Evolutionary conservation across 139 green algal genomes (phyloP).

Genomic region (Asterochloris erici): DNA sequence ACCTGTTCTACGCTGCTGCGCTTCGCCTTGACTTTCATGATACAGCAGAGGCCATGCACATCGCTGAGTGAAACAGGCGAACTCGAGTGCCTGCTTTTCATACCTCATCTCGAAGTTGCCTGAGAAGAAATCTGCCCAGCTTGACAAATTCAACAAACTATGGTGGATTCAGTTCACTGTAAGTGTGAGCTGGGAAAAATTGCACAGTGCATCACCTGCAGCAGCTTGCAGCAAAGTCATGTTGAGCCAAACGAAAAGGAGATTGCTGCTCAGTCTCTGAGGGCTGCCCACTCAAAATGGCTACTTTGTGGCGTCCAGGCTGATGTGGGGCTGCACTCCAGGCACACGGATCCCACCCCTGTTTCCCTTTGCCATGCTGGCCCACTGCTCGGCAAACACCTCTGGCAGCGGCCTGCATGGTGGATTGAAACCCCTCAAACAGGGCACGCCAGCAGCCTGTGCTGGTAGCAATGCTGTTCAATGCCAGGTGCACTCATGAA

Average conservation of each 20-base stretch:
- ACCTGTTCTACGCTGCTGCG: slow-evolving; percentile 23
- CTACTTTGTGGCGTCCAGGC: slow-evolving; percentile 34
- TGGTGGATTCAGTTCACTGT: too few relatives aligned
- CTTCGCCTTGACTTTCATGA: slow-evolving; percentile 30
- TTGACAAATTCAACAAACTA: too few relatives aligned
- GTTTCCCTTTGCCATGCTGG: slow-evolving; percentile 31
- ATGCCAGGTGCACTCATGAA: not conserved
- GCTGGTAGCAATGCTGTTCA: not conserved
- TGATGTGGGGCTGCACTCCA: slow-evolving; percentile 21
- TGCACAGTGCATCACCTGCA: too few relatives aligned
- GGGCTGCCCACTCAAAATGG: not conserved
- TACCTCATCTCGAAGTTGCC: too few relatives aligned
- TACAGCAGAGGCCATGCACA: slow-evolving; percentile 12
- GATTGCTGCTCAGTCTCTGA: too few relatives aligned
- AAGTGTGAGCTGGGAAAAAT: too few relatives aligned
- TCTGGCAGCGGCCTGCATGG: slow-evolving; percentile 34
- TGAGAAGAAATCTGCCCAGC: too few relatives aligned
- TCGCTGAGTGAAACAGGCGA: too few relatives aligned
- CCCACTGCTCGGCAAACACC: slow-evolving; percentile 34
- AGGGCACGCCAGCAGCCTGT: not conserved
- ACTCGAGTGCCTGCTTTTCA: too few relatives aligned
- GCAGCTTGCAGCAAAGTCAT: too few relatives aligned
- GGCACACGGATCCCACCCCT: slow-evolving; percentile 30
- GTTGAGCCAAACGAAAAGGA: too few relatives aligned
- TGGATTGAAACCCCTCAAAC: not conserved